Evolutionary conservation across 2,329 filamentous ascomycete genomes (phyloP).

Genomic region (Cephalotrichum gorgonifer): DNA sequence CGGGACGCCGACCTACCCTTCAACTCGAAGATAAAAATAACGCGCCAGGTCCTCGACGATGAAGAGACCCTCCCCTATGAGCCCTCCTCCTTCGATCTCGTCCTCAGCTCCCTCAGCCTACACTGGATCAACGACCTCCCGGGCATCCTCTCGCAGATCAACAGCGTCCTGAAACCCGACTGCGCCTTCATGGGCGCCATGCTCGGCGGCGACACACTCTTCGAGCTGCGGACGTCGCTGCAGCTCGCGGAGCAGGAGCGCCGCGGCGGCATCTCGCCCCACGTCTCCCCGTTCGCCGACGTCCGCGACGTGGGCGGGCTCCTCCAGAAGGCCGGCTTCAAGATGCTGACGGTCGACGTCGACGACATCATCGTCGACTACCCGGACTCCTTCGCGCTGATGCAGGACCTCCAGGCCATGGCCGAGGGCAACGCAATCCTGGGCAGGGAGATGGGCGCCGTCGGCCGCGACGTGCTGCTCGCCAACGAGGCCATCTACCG

Average conservation of each 20-base stretch:
- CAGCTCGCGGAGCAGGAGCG: conserved; percentile 89
- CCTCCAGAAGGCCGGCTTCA: conserved; percentile 80
- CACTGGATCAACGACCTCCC: conserved; percentile 99
- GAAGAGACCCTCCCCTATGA: conserved; percentile 69
- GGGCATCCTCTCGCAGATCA: conserved; percentile 72
- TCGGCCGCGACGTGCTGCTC: conserved; percentile 73
- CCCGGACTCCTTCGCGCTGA: conserved; percentile 78
- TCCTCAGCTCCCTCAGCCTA: conserved; percentile 78
- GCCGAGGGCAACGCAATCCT: conserved; percentile 86
- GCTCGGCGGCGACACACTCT: conserved; percentile 91
- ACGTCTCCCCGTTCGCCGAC: conserved; percentile 85
- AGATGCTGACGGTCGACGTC: conserved; percentile 90
- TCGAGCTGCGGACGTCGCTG: conserved; percentile 83
- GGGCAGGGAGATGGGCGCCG: conserved; percentile 68
- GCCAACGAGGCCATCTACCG: conserved; percentile 85
- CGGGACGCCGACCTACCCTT: conserved; percentile 68
- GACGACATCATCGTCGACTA: conserved; percentile 97
- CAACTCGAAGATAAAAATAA: conserved; percentile 63
- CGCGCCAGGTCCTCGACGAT: conserved; percentile 62
- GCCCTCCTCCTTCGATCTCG: conserved; percentile 72
- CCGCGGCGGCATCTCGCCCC: conserved; percentile 81
- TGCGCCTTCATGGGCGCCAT: conserved; percentile 89
- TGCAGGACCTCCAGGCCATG: conserved; percentile 94
- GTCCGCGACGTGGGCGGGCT: conserved; percentile 85
- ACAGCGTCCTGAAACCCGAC: conserved; percentile 80